Evolutionary conservation across 2,329 filamentous ascomycete genomes (phyloP), one percentile per base, ranked within the genome.

Genomic region (Endothia cerciana): DNA sequence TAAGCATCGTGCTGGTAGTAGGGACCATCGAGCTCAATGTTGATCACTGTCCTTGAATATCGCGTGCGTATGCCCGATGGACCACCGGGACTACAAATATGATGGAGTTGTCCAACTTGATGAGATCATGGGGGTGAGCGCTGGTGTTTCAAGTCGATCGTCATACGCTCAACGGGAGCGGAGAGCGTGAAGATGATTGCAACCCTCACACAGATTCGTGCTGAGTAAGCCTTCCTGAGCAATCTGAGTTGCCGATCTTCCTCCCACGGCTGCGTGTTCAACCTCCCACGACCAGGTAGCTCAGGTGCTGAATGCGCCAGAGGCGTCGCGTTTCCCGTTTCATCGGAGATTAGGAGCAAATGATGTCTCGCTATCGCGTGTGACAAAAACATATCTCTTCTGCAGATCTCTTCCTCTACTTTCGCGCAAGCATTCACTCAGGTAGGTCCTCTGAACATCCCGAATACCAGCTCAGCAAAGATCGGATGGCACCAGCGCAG

Each of bases 61-160:
- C n/a, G 22, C 8, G 36, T 22, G 53, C 56, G 38, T 43, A 43
- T 60, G 25, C 25, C 22, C 33, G 40, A 28, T 4, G 17, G 25
- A 33, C 7, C 17, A n/a, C 15, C 33, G 6, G 19, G 40, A 36
- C 41, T 33, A 30, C 8, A 40, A 47, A 41, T 40, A 38, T 55
- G 28, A 49, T 58, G 22, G 38, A 43, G 60, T 55, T 65, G 58
- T 57, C 28, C 51, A 59, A 36, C 62, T 57, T 51, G 56, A 65
- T 67, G 65, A 65, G 51, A 65, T 67, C 62, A 67, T 67, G 49
- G 36, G 47, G 57, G 40, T 60, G 49, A 67, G 49, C 59, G 56
- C 43, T 33, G 47, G n/a, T 25, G 65, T 67, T 67, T 67, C 65
- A 65, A 62, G 60, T 55, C 58, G 51, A 33, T 58, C 30, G 36